These are phyloP conservation scores for Castanea sativa DNA, from an alignment of 306 rosid species.

Conservation along the genomic window DNA sequence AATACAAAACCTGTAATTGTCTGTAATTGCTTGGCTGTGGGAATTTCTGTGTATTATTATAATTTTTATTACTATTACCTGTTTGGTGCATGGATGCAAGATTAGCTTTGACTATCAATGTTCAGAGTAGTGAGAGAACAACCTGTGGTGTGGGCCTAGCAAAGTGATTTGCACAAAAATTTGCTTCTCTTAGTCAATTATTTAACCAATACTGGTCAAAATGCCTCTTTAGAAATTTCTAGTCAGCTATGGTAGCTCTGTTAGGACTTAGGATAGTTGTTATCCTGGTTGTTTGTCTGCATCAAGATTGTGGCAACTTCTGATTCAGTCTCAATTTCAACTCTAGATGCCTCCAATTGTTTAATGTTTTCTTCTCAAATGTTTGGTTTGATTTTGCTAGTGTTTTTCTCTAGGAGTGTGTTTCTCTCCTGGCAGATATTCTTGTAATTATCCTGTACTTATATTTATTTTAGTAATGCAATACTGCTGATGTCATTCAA, in stretches of 20 bases:
- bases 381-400: no score
- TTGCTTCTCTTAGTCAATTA: constrained; percentile 2
- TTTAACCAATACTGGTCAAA: neutral
- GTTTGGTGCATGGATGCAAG: neutral
- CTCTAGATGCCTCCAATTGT: neutral
- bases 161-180: neutral
- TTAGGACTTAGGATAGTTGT: neutral
- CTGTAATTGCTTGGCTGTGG: neutral
- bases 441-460: no score
- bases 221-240: neutral
- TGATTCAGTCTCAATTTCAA: neutral
- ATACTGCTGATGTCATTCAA: no score
- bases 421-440: no score
- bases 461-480: no score
- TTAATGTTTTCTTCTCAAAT: no score
- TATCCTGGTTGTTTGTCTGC: neutral
- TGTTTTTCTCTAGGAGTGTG: no score
- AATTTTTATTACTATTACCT: neutral
- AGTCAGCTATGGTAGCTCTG: neutral
- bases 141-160: neutral
- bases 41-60: neutral
- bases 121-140: neutral
- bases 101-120: neutral
- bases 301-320: neutral
- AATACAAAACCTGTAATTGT: neutral